Conservation (phyloP, 2,329 filamentous ascomycete species). For the Metarhizium anisopliae region DNA sequence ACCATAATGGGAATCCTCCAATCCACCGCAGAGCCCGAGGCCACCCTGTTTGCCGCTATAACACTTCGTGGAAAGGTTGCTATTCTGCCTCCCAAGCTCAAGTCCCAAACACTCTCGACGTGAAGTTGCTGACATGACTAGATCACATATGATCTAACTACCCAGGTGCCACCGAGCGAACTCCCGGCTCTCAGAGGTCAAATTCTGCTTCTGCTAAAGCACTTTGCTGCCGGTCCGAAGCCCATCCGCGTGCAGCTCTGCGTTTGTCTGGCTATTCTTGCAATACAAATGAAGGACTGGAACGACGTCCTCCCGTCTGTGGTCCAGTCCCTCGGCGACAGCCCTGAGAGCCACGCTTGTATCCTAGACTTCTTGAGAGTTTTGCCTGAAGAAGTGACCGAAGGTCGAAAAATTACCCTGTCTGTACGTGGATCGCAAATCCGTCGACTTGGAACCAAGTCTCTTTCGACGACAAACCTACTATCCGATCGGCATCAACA, state of each 20-base stretch:
- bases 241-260: conserved; percentile 85
- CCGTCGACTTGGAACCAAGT: conserved; percentile 30
- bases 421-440: conserved; percentile 76
- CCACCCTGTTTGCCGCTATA: conserved; percentile 90
- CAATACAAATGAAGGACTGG: conserved; percentile 94
- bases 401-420: conserved; percentile 98
- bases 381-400: conserved; percentile 95
- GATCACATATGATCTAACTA: conserved; percentile 89
- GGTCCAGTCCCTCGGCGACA: conserved; percentile 66
- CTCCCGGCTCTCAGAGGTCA: conserved; percentile 74
- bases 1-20: conserved; percentile 81
- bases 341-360: conserved; percentile 71
- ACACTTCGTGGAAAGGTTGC: conserved; percentile 93
- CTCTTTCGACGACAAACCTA: conserved; percentile 21
- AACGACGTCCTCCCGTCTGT: conserved; percentile 83
- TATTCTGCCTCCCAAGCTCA: neutral
- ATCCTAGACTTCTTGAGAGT: conserved; percentile 95
- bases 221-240: conserved; percentile 74
- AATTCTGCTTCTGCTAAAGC: conserved; percentile 70
- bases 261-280: conserved; percentile 87
- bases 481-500: conserved; percentile 27
- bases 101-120: neutral
- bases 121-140: conserved; percentile 27
- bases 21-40: conserved; percentile 70
- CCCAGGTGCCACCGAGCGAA: conserved; percentile 72